Evolutionary conservation across 371 early-diverging fungal species (phyloP).

Genomic region (Mortierella sp.): DNA sequence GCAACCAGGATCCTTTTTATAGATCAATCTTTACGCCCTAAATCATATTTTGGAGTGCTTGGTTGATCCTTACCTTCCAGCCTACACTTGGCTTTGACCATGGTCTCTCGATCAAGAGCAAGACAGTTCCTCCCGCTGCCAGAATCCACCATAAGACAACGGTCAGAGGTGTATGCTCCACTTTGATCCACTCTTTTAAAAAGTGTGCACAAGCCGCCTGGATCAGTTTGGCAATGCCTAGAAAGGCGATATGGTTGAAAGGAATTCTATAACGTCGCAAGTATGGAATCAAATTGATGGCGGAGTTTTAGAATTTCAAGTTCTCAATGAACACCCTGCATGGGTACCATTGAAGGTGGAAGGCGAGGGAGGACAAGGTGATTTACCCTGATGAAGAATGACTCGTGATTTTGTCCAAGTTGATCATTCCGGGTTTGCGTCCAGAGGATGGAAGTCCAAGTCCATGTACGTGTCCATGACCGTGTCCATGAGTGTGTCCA

Average conservation of each 20-base stretch:
- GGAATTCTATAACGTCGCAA: constrained; percentile 40
- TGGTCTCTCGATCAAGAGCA: constrained; percentile 43
- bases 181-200: constrained; percentile 49
- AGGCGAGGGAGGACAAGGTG: neutral
- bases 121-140: constrained; percentile 20
- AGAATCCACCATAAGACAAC: constrained; percentile 35
- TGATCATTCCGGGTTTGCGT: constrained; percentile 55
- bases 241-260: constrained; percentile 56
- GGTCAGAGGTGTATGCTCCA: constrained; percentile 35
- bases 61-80: constrained; percentile 41
- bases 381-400: constrained; percentile 44
- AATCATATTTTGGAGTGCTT: neutral
- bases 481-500: constrained; percentile 27
- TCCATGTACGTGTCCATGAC: constrained; percentile 28
- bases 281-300: too few species aligned
- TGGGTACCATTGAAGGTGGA: too few species aligned
- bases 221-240: constrained; percentile 50
- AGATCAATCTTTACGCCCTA: neutral
- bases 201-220: constrained; percentile 49
- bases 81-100: constrained; percentile 29
- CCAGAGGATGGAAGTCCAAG: constrained; percentile 10
- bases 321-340: too few species aligned
- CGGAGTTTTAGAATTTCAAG: neutral
- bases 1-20: neutral
- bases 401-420: constrained; percentile 54